These are phyloP conservation scores for Nevesoporus exiguus DNA, from an alignment of 768 basidiomycete genomes.

Conservation along the genomic window DNA sequence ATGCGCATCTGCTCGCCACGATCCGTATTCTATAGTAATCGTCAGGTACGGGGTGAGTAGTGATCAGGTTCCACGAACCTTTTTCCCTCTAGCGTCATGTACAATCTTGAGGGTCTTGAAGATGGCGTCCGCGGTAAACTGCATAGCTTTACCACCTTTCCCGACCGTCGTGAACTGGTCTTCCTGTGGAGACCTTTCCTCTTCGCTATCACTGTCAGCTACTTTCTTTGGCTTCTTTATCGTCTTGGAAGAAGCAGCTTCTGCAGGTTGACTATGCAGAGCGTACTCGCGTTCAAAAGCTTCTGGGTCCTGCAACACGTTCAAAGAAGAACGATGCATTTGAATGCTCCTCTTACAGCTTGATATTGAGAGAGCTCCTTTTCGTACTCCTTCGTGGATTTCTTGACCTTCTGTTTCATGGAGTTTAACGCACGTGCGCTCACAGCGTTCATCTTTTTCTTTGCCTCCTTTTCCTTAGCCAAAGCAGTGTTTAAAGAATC, in stretches of 20 bases:
- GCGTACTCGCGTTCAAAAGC: slow-evolving; percentile 78
- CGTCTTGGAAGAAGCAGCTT: slow-evolving; percentile 36
- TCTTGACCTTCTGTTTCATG: slow-evolving; percentile 98
- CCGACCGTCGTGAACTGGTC: slow-evolving; percentile 90
- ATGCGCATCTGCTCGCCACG: slow-evolving; percentile 91
- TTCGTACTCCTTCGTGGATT: slow-evolving; percentile 87
- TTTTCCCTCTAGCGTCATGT: slow-evolving; percentile 93
- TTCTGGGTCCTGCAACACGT: slow-evolving; percentile 69
- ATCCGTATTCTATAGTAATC: slow-evolving; percentile 78
- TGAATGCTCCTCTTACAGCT: slow-evolving; percentile 46
- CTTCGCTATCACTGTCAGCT: slow-evolving; percentile 40
- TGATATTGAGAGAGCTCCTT: slow-evolving; percentile 73
- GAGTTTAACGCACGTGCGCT: slow-evolving; percentile 93
- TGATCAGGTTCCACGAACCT: slow-evolving; percentile 51
- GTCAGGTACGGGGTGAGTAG: slow-evolving; percentile 8
- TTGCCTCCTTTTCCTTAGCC: slow-evolving; percentile 83
- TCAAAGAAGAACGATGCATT: background rate
- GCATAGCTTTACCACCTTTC: slow-evolving; percentile 80
- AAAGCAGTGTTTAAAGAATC: slow-evolving; percentile 66
- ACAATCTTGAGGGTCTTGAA: slow-evolving; percentile 91
- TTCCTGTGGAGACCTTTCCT: slow-evolving; percentile 35
- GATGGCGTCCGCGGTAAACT: slow-evolving; percentile 79
- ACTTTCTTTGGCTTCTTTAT: slow-evolving; percentile 37
- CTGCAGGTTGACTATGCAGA: slow-evolving; percentile 46
- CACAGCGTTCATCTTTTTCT: slow-evolving; percentile 94